Base-by-base conservation (phyloP, 106 monocot species). In the Dendrobium nobile region DNA sequence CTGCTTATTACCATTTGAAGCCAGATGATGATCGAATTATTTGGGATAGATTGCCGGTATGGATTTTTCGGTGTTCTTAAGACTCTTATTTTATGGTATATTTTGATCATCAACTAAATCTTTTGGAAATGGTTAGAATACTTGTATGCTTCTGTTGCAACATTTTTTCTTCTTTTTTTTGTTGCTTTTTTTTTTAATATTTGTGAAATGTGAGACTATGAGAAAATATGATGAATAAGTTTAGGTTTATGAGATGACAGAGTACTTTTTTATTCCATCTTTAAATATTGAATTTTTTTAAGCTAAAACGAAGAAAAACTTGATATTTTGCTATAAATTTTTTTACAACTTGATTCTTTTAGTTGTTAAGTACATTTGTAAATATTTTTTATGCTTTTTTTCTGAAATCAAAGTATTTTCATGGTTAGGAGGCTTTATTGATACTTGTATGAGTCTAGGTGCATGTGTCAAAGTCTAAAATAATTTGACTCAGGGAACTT, bases 1-100 rank as follows among this genome's bases (percentile, higher is more conserved):
- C 96, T 54, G 88, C 96, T 5, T 96, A 96, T 79, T 96, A 96
- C 78, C 96, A 96, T 80, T 83, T 96, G 48, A 92, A 93, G 79
- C 96, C 96, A 31, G 92, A 92, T 65, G 93, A 96, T 82, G 90
- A 90, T 79, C 93, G 96, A 13, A 80, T 89, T 55, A 54, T 89
- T 41, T 96, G 92, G 90, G 96, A 96, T 48, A 82, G 80, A 78
- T 82, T 96, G 79, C 96, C 93, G 81, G 93, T 96, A 84, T 83
- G 79, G 68, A 74, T 42, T 44, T 74, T 74, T 20, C 11, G 19
- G 42, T 74, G 5, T 42, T 74, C 26, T 70, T 70, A 70, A 16
- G 70, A 17, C 33, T 17, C 37, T 70, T 70, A 16, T 70, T 70
- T 13, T 70, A 70, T 70, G n/a, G 70, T 15, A 70, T 70, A 22